These are phyloP conservation scores for Aspergillus affinis DNA, from an alignment of 495 filamentous ascomycete species.

Conservation along the genomic window DNA sequence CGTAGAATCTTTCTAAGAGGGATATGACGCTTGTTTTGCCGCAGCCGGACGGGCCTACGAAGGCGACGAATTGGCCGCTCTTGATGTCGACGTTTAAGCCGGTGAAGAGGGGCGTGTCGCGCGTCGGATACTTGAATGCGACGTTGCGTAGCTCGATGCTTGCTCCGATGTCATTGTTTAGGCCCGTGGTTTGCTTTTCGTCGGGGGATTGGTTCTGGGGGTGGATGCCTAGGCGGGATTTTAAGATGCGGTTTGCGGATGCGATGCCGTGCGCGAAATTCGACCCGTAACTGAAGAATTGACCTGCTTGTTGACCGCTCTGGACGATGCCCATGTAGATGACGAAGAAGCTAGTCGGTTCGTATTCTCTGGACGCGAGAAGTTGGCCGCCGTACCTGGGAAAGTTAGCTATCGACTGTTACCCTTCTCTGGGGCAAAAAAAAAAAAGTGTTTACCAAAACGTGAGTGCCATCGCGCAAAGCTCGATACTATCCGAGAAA, in stretches of 20 bases:
- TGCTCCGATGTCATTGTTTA: neutral
- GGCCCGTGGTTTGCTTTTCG: neutral
- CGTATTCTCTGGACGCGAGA: slow-evolving; percentile 51
- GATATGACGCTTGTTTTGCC: slow-evolving; percentile 71
- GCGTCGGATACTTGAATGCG: slow-evolving; percentile 59
- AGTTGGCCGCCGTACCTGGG: slow-evolving; percentile 53
- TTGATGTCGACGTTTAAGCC: slow-evolving; percentile 47
- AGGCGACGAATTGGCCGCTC: slow-evolving; percentile 63
- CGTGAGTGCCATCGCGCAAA: slow-evolving; percentile 56
- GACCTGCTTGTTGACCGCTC: slow-evolving; percentile 52
- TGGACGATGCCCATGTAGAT: slow-evolving; percentile 61
- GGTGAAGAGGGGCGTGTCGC: slow-evolving; percentile 50
- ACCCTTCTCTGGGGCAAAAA: neutral
- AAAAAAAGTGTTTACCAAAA: slow-evolving; percentile 50
- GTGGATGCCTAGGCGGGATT: slow-evolving; percentile 11
- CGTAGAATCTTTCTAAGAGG: slow-evolving; percentile 65
- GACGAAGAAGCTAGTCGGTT: slow-evolving; percentile 53
- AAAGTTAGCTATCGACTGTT: neutral
- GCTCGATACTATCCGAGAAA: slow-evolving; percentile 39
- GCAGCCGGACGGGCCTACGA: slow-evolving; percentile 71
- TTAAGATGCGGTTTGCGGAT: slow-evolving; percentile 55
- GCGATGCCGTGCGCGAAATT: slow-evolving; percentile 58
- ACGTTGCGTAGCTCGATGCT: slow-evolving; percentile 48
- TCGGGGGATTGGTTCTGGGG: neutral
- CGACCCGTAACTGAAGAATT: slow-evolving; percentile 49